Conservation (phyloP, 768 basidiomycete species). For the Rhodotorula toruloides region DNA sequence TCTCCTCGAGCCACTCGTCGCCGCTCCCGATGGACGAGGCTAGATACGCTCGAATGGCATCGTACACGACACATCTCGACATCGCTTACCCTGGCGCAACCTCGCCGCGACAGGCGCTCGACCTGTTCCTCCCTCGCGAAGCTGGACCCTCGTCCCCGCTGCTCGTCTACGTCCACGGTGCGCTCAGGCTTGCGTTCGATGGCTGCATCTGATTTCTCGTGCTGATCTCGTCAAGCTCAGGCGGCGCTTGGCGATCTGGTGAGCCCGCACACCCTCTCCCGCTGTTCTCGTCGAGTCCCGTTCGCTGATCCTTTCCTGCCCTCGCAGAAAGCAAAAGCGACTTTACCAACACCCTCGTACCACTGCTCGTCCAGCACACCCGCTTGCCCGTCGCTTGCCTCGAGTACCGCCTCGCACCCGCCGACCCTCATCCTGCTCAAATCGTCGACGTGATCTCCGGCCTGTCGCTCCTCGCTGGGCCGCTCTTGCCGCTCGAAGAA, state of each 20-base stretch:
- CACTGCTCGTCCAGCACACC: slow-evolving; percentile 5
- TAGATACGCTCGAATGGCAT: neutral
- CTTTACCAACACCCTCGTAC: slow-evolving; percentile 23
- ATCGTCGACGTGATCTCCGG: slow-evolving; percentile 29
- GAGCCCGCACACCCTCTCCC: neutral
- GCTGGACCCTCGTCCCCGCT: neutral
- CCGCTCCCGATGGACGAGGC: too few species aligned
- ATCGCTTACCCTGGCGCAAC: slow-evolving; percentile 19
- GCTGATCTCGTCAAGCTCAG: neutral
- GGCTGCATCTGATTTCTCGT: neutral
- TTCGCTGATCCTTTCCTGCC: neutral
- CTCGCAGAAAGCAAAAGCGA: slow-evolving; percentile 24
- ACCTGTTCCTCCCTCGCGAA: slow-evolving; percentile 30
- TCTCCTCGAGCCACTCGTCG: too few species aligned
- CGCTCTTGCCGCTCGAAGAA: slow-evolving; percentile 13
- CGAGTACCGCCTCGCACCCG: slow-evolving; percentile 32
- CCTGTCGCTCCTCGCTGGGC: slow-evolving; percentile 12
- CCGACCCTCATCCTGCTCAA: slow-evolving; percentile 22
- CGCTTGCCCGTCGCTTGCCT: slow-evolving; percentile 27
- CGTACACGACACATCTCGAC: neutral
- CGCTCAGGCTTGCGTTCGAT: neutral
- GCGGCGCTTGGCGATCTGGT: slow-evolving; percentile 32
- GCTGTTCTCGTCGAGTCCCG: too few species aligned
- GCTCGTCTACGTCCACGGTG: slow-evolving; percentile 35
- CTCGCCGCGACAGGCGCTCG: slow-evolving; percentile 10